phyloP scores from a whole-genome alignment of 371 early-diverging fungal genomes.

The Rhizomucor miehei region DNA sequence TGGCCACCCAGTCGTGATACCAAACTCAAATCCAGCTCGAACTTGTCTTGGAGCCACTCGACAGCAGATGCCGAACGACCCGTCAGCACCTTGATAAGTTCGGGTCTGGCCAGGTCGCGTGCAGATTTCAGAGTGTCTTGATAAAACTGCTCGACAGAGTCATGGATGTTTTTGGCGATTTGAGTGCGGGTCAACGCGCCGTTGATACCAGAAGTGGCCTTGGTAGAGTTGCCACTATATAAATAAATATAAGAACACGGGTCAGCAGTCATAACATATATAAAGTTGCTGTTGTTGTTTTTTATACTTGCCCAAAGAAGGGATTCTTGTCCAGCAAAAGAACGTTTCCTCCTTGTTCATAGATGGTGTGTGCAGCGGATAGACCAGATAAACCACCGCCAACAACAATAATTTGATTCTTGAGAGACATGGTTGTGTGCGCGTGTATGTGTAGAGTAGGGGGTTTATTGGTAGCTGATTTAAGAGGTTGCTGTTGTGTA shows the following conservation, averaged over 20 bases:
- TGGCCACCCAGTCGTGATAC: conserved; percentile 92
- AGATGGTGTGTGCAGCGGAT: conserved; percentile 82
- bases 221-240: conserved; percentile 83
- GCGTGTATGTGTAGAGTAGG: conserved; percentile 3
- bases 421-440: conserved; percentile 26
- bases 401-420: conserved; percentile 80
- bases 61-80: conserved; percentile 86
- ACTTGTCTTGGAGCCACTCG: conserved; percentile 91
- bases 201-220: conserved; percentile 98
- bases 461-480: too few relatives aligned
- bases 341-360: conserved; percentile 86
- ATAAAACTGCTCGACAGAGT: conserved; percentile 84
- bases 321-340: conserved; percentile 86
- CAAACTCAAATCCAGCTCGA: conserved; percentile 82
- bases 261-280: too few relatives aligned
- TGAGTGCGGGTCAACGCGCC: conserved; percentile 88
- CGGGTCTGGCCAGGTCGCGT: conserved; percentile 79
- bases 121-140: conserved; percentile 89
- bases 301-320: conserved; percentile 68
- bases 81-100: conserved; percentile 85
- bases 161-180: conserved; percentile 64
- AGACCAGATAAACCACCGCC: conserved; percentile 93
- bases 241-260: conserved; percentile 8
- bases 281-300: too few relatives aligned
- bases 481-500: conserved; percentile 5